phyloP scores from a whole-genome alignment of 2,329 filamentous ascomycete genomes.

The Fusarium sp. region DNA sequence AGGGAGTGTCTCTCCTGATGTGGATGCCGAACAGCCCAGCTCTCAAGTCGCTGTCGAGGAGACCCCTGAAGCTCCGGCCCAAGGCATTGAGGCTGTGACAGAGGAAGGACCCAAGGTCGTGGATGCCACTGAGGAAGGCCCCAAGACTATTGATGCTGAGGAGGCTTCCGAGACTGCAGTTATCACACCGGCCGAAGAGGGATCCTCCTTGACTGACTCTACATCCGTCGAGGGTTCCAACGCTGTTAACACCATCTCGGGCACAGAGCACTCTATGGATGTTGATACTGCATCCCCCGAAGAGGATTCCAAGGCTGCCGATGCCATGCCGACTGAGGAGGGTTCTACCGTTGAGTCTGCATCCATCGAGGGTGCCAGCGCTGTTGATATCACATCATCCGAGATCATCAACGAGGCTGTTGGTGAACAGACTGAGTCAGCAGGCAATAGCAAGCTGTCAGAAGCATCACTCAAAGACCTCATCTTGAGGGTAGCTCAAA shows the following conservation, averaged over 20 bases:
- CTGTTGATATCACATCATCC: background rate
- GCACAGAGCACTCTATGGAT: background rate
- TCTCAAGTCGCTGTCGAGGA: background rate
- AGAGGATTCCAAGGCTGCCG: background rate
- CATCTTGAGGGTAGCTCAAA: conserved; percentile 63
- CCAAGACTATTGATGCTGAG: background rate
- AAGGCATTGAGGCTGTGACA: background rate
- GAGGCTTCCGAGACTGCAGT: background rate
- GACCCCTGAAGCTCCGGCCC: background rate
- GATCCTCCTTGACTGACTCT: background rate
- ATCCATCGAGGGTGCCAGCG: background rate
- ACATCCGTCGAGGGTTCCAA: background rate
- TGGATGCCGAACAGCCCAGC: background rate
- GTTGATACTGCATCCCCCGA: background rate
- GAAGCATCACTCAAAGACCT: conserved; percentile 58
- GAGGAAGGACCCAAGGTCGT: background rate
- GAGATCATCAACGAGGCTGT: background rate
- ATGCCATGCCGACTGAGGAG: background rate
- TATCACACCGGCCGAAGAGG: background rate
- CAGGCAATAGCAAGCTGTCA: background rate
- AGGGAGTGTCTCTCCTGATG: background rate
- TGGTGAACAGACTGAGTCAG: background rate
- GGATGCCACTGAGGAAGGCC: background rate
- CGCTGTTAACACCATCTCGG: background rate
- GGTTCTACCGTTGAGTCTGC: background rate